A percentile compares a stretch with the other conserved stretches of the same genome.
These are phyloP conservation scores for Angomonas ambiguus DNA, from an alignment of 208 protist species.

Conservation along the genomic window DNA sequence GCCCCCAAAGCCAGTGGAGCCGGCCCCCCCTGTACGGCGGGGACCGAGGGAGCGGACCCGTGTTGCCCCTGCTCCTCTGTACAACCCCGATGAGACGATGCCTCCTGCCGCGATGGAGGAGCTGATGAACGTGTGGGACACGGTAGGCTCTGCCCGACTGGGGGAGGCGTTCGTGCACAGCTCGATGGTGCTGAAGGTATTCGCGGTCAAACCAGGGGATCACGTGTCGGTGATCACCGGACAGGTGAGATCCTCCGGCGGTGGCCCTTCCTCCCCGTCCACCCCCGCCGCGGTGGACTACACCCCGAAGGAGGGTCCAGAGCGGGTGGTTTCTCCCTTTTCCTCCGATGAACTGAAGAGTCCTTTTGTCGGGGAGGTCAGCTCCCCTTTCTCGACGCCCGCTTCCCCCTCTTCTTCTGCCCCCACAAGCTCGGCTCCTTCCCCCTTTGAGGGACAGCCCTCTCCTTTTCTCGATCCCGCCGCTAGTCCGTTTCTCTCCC, in stretches of 20 bases:
- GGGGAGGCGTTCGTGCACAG: constrained; percentile 79
- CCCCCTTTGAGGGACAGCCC: no score
- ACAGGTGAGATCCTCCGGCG: background rate
- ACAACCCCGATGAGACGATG: constrained; percentile 64
- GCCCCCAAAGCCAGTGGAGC: no score
- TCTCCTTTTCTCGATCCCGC: no score
- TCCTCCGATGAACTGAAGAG: constrained; percentile 10
- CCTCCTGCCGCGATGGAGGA: constrained; percentile 55
- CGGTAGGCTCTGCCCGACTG: constrained; percentile 61
- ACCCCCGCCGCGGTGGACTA: background rate
- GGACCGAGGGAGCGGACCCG: constrained; percentile 25
- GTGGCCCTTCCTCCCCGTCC: background rate
- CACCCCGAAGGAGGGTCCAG: constrained; percentile 5
- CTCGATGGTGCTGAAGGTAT: constrained; percentile 86
- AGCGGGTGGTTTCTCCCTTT: constrained; percentile 63
- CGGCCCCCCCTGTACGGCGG: no score
- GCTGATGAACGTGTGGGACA: constrained; percentile 79
- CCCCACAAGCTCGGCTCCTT: no score
- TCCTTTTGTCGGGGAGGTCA: background rate
- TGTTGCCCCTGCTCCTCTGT: constrained; percentile 76
- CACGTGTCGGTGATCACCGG: background rate
- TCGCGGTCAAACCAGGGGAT: constrained; percentile 42
- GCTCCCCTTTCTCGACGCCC: background rate
- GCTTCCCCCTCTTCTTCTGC: no score
- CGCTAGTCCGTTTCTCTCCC: no score